Evolutionary conservation across 164 flowering plant genomes (phyloP), one percentile per base, ranked within the genome.

Genomic region (Umbellularia californica): DNA sequence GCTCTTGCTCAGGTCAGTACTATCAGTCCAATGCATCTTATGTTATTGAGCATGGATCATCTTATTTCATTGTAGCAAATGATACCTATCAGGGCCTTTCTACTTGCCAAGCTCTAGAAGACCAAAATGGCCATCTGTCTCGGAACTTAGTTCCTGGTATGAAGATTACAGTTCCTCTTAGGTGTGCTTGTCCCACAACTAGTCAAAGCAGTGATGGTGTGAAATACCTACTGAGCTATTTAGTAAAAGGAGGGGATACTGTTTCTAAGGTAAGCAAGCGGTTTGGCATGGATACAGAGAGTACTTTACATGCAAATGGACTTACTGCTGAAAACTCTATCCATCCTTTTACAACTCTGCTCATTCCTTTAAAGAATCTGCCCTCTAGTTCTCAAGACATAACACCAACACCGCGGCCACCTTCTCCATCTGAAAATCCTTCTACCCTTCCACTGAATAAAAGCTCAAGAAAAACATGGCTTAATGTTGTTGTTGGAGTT

Each of bases 171-270:
- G 83, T 92, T 72, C 97, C 97, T 77, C 81, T 92, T 62, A 85
- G 94, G 78, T 93, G 98, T 86, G 93, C 98, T 70, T 93, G 98
- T 83, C 97, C 95, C 11, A 88, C 92, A 0, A 84, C 75, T 70
- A 82, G 84, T 55, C 97, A 93, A 74, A 76, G 65, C 4, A 81
- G 70, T 50, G 35, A 33, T 0, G 92, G 95, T 22, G 64, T 83
- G 15, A 86, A 82, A 47, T 92, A 84, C 77, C 79, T 92, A n/a
- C 20, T 89, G 75, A 90, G 86, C 66, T 92, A 88, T 64, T 3
- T 79, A 22, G 77, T 88, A 33, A 62, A 72, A 50, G 4, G 17
- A 68, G 84, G 83, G 9, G 87, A 90, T 70, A 23, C 3, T 72
- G 80, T 89, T 77, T 25, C 72, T 0, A 19, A 4, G 3, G 76